These are phyloP conservation scores for Cairneyella variabilis DNA, from an alignment of 495 filamentous ascomycete genomes.

Conservation along the genomic window DNA sequence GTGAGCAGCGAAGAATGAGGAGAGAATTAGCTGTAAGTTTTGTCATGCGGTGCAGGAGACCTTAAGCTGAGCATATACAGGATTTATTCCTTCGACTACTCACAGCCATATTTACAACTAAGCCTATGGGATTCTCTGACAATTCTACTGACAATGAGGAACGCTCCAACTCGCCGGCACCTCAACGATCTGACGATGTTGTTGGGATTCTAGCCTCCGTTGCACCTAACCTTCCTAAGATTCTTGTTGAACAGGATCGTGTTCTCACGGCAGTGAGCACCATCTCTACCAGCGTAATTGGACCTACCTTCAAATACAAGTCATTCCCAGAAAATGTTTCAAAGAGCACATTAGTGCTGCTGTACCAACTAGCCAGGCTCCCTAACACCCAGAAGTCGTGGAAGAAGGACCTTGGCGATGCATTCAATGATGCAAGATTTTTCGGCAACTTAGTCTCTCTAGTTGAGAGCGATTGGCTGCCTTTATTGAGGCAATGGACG, in stretches of 20 bases:
- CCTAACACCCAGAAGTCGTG: slow-evolving; percentile 81
- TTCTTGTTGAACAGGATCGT: slow-evolving; percentile 81
- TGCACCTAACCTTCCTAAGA: slow-evolving; percentile 77
- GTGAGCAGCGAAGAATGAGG: slow-evolving; percentile 91
- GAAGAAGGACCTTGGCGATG: slow-evolving; percentile 90
- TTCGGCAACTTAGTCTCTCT: slow-evolving; percentile 61
- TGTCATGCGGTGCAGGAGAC: slow-evolving; percentile 25
- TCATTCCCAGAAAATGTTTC: slow-evolving; percentile 84
- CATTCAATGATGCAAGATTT: slow-evolving; percentile 85
- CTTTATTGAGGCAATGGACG: slow-evolving; percentile 76
- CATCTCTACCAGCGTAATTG: slow-evolving; percentile 80
- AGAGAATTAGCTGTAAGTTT: slow-evolving; percentile 79
- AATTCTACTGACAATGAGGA: slow-evolving; percentile 29
- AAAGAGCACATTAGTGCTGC: slow-evolving; percentile 61
- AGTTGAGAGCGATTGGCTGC: slow-evolving; percentile 73
- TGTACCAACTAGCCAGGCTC: slow-evolving; percentile 73
- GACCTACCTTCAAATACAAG: slow-evolving; percentile 78
- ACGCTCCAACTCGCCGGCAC: slow-evolving; percentile 24
- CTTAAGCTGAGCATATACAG: slow-evolving; percentile 39
- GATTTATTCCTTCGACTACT: slow-evolving; percentile 85
- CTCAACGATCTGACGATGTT: slow-evolving; percentile 64
- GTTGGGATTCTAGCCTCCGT: slow-evolving; percentile 74
- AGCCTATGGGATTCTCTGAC: slow-evolving; percentile 61
- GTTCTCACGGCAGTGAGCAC: slow-evolving; percentile 69
- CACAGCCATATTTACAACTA: slow-evolving; percentile 85